A percentile compares a stretch with the other conserved stretches of the same genome.
These are phyloP conservation scores for Xylariales sp. DNA, from an alignment of 2,329 filamentous ascomycete species.

Conservation along the genomic window DNA sequence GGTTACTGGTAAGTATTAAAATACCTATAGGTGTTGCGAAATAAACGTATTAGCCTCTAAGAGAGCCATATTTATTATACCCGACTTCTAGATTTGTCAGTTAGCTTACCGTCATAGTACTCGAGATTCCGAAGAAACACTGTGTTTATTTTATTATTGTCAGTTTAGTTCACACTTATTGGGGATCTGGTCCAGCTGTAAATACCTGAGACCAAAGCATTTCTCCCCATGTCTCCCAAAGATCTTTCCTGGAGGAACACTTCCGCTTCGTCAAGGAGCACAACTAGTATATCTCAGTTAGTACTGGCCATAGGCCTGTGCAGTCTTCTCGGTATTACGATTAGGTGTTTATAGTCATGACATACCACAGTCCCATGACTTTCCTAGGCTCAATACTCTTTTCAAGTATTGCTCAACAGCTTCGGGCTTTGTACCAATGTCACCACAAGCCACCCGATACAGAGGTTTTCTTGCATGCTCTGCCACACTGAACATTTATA, in stretches of 20 bases:
- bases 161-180: not conserved
- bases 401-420: slow-evolving; percentile 42
- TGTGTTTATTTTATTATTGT: not conserved
- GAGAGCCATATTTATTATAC: not conserved
- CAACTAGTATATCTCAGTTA: slow-evolving; percentile 27
- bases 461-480: slow-evolving; percentile 41
- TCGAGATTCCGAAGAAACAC: slow-evolving; percentile 55
- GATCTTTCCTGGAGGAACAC: slow-evolving; percentile 43
- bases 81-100: not conserved
- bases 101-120: slow-evolving; percentile 50
- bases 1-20: slow-evolving; percentile 56
- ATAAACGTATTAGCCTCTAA: not conserved
- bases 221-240: slow-evolving; percentile 37
- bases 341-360: not conserved
- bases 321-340: too few species aligned
- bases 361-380: slow-evolving; percentile 41
- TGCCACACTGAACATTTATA: slow-evolving; percentile 32
- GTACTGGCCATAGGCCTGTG: not conserved
- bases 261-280: slow-evolving; percentile 33
- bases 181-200: slow-evolving; percentile 43
- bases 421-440: slow-evolving; percentile 43
- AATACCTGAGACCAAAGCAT: slow-evolving; percentile 50
- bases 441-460: slow-evolving; percentile 42
- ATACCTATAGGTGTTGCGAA: slow-evolving; percentile 47
- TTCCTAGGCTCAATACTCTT: slow-evolving; percentile 38